phyloP scores from a whole-genome alignment of 257 asterid species.

The Solanum phureja region DNA sequence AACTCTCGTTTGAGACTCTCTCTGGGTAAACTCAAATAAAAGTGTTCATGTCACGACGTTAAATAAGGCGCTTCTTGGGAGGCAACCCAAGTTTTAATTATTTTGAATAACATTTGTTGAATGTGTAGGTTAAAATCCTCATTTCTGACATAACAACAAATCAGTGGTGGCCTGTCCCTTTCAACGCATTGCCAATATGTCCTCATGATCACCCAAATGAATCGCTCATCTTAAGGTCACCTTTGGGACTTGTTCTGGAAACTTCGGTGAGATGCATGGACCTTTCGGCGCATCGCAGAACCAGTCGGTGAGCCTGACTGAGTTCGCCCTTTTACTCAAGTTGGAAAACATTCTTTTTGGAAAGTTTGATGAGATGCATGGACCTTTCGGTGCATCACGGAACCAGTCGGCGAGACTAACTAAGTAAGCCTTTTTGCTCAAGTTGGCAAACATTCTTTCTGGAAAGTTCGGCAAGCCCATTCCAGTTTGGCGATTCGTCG shows the following conservation, averaged over 20 bases:
- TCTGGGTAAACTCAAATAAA: too few relatives aligned
- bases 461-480: neutral
- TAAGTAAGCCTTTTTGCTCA: neutral
- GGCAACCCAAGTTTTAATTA: too few relatives aligned
- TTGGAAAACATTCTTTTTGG: neutral
- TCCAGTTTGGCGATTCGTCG: too few relatives aligned
- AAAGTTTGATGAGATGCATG: too few relatives aligned
- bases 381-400: neutral
- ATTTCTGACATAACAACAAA: neutral
- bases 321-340: neutral
- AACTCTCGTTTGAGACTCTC: too few relatives aligned
- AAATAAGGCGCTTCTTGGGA: too few relatives aligned
- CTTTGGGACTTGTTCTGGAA: neutral
- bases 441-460: neutral
- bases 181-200: too few relatives aligned
- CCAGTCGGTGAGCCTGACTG: neutral
- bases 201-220: neutral
- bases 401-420: too few relatives aligned
- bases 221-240: neutral
- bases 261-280: neutral
- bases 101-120: neutral
- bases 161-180: neutral
- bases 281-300: fast-evolving
- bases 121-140: neutral
- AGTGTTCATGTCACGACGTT: too few relatives aligned